Percentiles rank a stretch among this genome's conserved stretches.
These are phyloP conservation scores for Articulospora tetracladia DNA, from an alignment of 495 filamentous ascomycete genomes.

Conservation along the genomic window DNA sequence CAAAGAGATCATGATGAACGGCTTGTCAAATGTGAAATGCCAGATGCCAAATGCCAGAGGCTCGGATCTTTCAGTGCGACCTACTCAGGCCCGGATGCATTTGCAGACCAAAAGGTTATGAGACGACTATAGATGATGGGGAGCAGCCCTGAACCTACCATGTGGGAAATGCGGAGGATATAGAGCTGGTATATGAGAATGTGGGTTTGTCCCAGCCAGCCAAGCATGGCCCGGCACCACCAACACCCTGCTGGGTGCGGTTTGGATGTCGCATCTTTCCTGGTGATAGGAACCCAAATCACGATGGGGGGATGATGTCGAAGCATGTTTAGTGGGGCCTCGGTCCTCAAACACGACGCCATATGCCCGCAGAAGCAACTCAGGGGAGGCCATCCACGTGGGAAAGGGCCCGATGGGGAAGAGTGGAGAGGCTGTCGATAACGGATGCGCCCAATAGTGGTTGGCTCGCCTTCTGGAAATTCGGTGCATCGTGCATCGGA, in stretches of 20 bases:
- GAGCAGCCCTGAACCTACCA: not conserved
- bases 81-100: too few relatives aligned
- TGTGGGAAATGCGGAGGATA: not conserved
- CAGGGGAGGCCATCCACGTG: not conserved
- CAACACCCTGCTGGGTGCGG: not conserved
- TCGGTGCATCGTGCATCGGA: too few relatives aligned
- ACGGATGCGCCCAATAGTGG: not conserved
- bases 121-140: not conserved
- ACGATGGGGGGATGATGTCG: not conserved
- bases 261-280: not conserved
- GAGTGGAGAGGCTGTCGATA: not conserved
- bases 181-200: not conserved
- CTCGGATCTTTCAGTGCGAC: too few relatives aligned
- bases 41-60: too few relatives aligned
- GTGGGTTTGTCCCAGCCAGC: not conserved
- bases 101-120: too few relatives aligned
- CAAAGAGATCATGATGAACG: slow-evolving; percentile 24
- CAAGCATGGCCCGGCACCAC: not conserved
- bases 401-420: not conserved
- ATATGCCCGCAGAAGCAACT: not conserved
- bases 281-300: not conserved
- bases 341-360: not conserved
- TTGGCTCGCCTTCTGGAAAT: too few relatives aligned
- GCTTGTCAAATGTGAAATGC: not conserved
- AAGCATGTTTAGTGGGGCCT: not conserved